These are phyloP conservation scores for Parietaria judaica DNA, from an alignment of 306 rosid genomes.

Conservation along the genomic window DNA sequence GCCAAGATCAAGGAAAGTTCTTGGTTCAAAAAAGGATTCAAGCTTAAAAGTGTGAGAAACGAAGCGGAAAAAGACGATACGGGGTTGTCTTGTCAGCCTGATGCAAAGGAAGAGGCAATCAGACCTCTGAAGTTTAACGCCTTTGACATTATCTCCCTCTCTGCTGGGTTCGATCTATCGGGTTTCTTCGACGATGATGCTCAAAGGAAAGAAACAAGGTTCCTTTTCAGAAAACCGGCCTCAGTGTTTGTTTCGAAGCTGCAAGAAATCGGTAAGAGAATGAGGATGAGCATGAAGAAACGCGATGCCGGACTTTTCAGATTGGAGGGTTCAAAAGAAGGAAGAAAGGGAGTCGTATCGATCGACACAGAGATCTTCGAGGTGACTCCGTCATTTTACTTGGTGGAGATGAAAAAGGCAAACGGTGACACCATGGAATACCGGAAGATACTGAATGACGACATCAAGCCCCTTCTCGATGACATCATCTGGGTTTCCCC, in stretches of 20 bases:
- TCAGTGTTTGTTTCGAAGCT: conserved; percentile 51
- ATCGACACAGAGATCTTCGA: conserved; percentile 81
- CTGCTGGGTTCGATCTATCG: conserved; percentile 67
- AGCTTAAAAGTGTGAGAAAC: conserved; percentile 13
- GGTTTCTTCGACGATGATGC: conserved; percentile 44
- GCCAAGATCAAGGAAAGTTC: conserved; percentile 42
- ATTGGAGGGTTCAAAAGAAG: conserved; percentile 48
- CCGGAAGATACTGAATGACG: conserved; percentile 55
- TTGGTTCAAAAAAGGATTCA: conserved; percentile 60
- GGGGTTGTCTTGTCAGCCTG: not conserved
- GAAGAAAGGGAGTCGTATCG: conserved; percentile 63
- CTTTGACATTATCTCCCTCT: conserved; percentile 68
- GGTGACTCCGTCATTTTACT: conserved; percentile 59
- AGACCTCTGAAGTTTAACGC: conserved; percentile 59
- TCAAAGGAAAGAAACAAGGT: conserved; percentile 47
- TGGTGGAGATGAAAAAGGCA: conserved; percentile 80
- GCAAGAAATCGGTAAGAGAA: conserved; percentile 55
- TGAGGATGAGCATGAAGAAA: conserved; percentile 54
- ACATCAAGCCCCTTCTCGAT: conserved; percentile 63
- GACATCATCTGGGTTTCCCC: conserved; percentile 63
- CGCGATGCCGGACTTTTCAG: conserved; percentile 49
- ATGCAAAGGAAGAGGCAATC: conserved; percentile 32
- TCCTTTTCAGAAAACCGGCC: conserved; percentile 66
- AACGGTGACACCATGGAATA: conserved; percentile 78
- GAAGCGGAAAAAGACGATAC: not conserved